Evolutionary conservation across 2,329 filamentous ascomycete species (phyloP).

Genomic region (Cucurbitaria berberidis): DNA sequence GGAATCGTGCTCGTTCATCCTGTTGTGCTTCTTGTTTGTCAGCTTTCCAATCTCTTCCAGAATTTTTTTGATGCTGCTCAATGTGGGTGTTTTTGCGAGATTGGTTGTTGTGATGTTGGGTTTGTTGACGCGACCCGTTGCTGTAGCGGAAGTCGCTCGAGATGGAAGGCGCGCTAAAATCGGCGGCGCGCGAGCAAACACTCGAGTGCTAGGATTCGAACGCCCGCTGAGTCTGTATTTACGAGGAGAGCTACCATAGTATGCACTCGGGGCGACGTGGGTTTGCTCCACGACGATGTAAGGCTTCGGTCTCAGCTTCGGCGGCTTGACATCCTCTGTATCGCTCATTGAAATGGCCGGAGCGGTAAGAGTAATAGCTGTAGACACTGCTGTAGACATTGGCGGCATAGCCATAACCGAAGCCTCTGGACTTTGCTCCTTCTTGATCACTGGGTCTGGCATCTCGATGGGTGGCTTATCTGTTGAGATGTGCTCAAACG

Average conservation of each 20-base stretch:
- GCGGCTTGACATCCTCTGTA: background rate
- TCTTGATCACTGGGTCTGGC: constrained; percentile 11
- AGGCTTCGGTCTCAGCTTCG: background rate
- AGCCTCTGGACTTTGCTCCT: constrained; percentile 11
- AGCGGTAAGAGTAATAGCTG: background rate
- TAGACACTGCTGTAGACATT: background rate
- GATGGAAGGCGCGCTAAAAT: constrained; percentile 14
- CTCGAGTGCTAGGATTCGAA: background rate
- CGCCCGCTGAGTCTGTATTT: constrained; percentile 2
- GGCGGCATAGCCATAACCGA: constrained; percentile 1
- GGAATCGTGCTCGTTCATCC: background rate
- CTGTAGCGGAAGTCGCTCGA: constrained; percentile 13
- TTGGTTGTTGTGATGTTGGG: constrained; percentile 1
- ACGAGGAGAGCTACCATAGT: constrained; percentile 6
- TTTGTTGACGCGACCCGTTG: constrained; percentile 11
- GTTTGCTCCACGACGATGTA: background rate
- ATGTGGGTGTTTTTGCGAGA: background rate
- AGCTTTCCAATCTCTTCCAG: background rate
- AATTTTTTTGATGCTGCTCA: background rate
- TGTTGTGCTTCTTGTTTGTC: background rate
- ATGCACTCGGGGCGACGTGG: background rate
- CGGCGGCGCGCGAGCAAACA: background rate
- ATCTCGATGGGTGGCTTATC: background rate
- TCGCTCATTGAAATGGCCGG: background rate
- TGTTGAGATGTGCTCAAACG: background rate